These are phyloP conservation scores for Isoetes taiwanensis DNA, from an alignment of 75 land plant genomes.

Conservation along the genomic window DNA sequence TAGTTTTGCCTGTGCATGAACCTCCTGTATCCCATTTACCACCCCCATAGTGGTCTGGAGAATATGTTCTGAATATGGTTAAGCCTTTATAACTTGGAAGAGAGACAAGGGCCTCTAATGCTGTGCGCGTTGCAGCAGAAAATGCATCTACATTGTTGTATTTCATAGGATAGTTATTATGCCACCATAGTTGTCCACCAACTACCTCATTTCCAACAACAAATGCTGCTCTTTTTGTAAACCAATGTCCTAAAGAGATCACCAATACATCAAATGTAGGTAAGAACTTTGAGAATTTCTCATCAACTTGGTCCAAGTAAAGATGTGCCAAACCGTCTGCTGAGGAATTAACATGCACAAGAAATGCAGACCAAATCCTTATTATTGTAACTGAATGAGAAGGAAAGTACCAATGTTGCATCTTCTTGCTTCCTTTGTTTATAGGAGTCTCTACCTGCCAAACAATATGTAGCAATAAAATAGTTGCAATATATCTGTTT, in stretches of 20 bases:
- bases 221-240: slow-evolving; percentile 62
- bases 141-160: too few species aligned
- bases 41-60: slow-evolving; percentile 90
- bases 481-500: too few species aligned
- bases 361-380: slow-evolving; percentile 90
- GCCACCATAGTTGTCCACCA: slow-evolving; percentile 79
- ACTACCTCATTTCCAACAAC: slow-evolving; percentile 42
- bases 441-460: slow-evolving; percentile 53
- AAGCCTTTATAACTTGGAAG: slow-evolving; percentile 42
- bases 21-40: slow-evolving; percentile 94
- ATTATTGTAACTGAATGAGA: slow-evolving; percentile 33
- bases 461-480: too few species aligned
- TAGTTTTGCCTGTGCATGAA: slow-evolving; percentile 75
- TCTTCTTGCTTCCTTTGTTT: slow-evolving; percentile 42
- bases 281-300: slow-evolving; percentile 38
- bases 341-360: slow-evolving; percentile 51
- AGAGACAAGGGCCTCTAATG: slow-evolving; percentile 25
- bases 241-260: slow-evolving; percentile 87
- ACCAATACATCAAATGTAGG: slow-evolving; percentile 59
- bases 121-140: too few species aligned
- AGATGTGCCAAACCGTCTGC: slow-evolving; percentile 52
- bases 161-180: too few species aligned
- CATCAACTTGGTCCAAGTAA: slow-evolving; percentile 54
- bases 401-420: slow-evolving; percentile 59
- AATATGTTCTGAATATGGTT: slow-evolving; percentile 59